These are phyloP conservation scores for Suillus luteus DNA, from an alignment of 768 basidiomycete genomes.

Conservation along the genomic window DNA sequence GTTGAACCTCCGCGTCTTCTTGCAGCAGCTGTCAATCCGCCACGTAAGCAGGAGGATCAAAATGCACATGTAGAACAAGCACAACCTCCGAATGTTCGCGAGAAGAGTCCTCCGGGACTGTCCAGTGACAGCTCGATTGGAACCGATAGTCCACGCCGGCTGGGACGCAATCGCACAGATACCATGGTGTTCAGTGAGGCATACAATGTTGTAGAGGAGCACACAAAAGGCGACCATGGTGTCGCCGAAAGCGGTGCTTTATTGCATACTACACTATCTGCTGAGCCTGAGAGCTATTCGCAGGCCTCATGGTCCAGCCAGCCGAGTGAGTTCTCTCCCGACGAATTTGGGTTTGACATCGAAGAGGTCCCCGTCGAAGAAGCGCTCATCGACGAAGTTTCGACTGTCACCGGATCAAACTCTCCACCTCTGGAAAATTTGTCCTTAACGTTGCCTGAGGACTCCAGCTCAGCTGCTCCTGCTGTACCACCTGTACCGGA, in stretches of 20 bases:
- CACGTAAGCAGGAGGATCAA: slow-evolving; percentile 14
- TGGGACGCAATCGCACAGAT: slow-evolving; percentile 63
- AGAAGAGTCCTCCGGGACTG: slow-evolving; percentile 28
- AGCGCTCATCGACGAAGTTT: slow-evolving; percentile 19
- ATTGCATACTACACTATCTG: slow-evolving; percentile 16
- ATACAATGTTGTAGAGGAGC: slow-evolving; percentile 40
- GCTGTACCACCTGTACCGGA: slow-evolving; percentile 11
- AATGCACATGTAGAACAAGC: slow-evolving; percentile 14
- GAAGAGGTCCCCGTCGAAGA: slow-evolving; percentile 28
- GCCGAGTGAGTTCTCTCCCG: background rate
- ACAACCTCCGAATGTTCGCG: slow-evolving; percentile 15
- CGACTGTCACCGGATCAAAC: slow-evolving; percentile 18
- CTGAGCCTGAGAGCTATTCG: slow-evolving; percentile 17
- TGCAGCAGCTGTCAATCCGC: slow-evolving; percentile 42
- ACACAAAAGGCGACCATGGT: slow-evolving; percentile 25
- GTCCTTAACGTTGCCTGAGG: slow-evolving; percentile 29
- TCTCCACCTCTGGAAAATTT: slow-evolving; percentile 33
- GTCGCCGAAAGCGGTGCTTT: slow-evolving; percentile 8
- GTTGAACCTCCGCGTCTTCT: slow-evolving; percentile 43
- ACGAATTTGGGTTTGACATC: slow-evolving; percentile 20
- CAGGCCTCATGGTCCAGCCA: slow-evolving; percentile 19
- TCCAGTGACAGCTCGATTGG: slow-evolving; percentile 18
- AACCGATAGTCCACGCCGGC: slow-evolving; percentile 44
- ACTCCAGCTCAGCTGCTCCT: slow-evolving; percentile 11
- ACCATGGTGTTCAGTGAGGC: slow-evolving; percentile 71